Percentiles rank a stretch among this genome's conserved stretches.
These are phyloP conservation scores for Thyridium curvatum DNA, from an alignment of 2,329 filamentous ascomycete genomes.

Conservation along the genomic window DNA sequence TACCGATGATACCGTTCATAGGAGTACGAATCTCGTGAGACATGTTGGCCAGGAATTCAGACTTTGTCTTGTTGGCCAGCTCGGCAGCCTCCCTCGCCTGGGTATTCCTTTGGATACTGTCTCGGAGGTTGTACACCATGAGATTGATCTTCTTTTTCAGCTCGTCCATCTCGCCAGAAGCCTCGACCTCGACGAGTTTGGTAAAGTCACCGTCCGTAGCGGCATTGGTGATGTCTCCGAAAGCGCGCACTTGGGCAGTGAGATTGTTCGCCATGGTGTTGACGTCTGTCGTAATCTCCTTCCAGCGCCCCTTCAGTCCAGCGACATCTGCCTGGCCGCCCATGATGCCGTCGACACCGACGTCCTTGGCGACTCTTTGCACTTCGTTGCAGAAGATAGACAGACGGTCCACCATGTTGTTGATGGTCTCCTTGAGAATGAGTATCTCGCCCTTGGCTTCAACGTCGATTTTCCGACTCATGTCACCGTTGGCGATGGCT, in stretches of 20 bases:
- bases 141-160: slow-evolving; percentile 98
- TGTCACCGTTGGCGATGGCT: slow-evolving; percentile 90
- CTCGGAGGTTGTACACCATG: slow-evolving; percentile 93
- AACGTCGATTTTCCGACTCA: slow-evolving; percentile 93
- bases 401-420: slow-evolving; percentile 95
- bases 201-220: slow-evolving; percentile 97
- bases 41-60: slow-evolving; percentile 98
- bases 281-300: slow-evolving; percentile 95
- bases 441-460: slow-evolving; percentile 93
- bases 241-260: slow-evolving; percentile 94
- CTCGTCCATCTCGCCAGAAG: slow-evolving; percentile 98
- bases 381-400: slow-evolving; percentile 96
- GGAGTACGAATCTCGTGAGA: slow-evolving; percentile 96
- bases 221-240: slow-evolving; percentile 96
- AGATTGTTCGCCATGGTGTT: slow-evolving; percentile 80
- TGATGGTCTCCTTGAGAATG: slow-evolving; percentile 91
- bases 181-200: slow-evolving; percentile 92
- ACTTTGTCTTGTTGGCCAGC: slow-evolving; percentile 95
- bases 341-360: slow-evolving; percentile 97
- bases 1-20: slow-evolving; percentile 96
- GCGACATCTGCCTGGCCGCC: slow-evolving; percentile 93
- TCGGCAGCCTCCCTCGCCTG: slow-evolving; percentile 94
- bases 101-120: slow-evolving; percentile 95
- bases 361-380: slow-evolving; percentile 91
- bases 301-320: slow-evolving; percentile 90